Conservation (phyloP, 192 early-diverging fungal genomes). For the Backusella mclennaniae region DNA sequence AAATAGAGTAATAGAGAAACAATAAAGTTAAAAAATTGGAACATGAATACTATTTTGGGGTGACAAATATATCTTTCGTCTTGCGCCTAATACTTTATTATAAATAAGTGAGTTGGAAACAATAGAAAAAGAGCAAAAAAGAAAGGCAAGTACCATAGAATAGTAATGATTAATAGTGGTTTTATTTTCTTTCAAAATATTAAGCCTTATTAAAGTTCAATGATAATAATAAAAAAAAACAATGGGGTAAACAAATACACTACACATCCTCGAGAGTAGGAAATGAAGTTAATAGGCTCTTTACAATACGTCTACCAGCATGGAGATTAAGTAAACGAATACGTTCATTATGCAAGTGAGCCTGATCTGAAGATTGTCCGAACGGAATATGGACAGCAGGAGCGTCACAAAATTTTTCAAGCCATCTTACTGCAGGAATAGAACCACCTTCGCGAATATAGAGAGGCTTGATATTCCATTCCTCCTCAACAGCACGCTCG, state of each 20-base stretch:
- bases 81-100: no score
- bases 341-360: constrained; percentile 76
- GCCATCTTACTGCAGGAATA: constrained; percentile 73
- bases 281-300: constrained; percentile 23
- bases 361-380: constrained; percentile 76
- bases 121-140: no score
- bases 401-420: constrained; percentile 64
- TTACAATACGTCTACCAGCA: constrained; percentile 64
- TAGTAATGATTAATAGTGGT: no score
- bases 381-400: constrained; percentile 74
- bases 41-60: no score
- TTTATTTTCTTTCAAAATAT: background rate
- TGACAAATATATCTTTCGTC: no score
- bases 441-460: constrained; percentile 80
- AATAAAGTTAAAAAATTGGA: background rate
- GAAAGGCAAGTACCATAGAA: no score
- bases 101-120: no score
- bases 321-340: constrained; percentile 68
- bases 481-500: constrained; percentile 59
- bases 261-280: constrained; percentile 6
- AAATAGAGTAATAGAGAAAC: no score
- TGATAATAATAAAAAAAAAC: background rate
- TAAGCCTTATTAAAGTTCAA: background rate
- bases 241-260: background rate
- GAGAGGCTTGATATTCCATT: constrained; percentile 62